phyloP scores from a whole-genome alignment of 1,284 basidiomycete species.

The Ceratobasidium sp. region DNA sequence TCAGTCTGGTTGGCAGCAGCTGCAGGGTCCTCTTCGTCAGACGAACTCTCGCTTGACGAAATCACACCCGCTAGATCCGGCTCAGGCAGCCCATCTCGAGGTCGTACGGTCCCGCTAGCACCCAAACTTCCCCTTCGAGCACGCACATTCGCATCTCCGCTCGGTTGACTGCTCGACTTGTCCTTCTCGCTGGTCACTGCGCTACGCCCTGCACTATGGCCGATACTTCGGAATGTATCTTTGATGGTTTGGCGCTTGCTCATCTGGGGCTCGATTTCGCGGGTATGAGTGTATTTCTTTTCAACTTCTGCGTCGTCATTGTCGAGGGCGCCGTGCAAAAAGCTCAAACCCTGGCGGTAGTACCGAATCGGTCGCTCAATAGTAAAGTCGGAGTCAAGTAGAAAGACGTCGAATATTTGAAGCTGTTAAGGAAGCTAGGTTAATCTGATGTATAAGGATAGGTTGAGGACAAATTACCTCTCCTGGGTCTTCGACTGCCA shows the following conservation, averaged over 20 bases:
- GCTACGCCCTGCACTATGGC: slow-evolving; percentile 31
- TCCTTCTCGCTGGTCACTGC: slow-evolving; percentile 1
- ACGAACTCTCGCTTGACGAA: slow-evolving; percentile 51
- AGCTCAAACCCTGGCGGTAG: slow-evolving; percentile 75
- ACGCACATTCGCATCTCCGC: neutral
- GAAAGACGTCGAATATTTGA: slow-evolving; percentile 89
- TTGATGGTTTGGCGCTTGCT: slow-evolving; percentile 34
- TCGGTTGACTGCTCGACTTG: slow-evolving; percentile 10
- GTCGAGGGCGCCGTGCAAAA: slow-evolving; percentile 56
- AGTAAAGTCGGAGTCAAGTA: slow-evolving; percentile 88
- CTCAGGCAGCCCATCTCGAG: slow-evolving; percentile 18
- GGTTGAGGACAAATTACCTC: slow-evolving; percentile 60
- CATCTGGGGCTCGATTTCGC: slow-evolving; percentile 29
- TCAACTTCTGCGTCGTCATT: slow-evolving; percentile 47
- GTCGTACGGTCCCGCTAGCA: slow-evolving; percentile 15
- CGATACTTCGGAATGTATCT: slow-evolving; percentile 8
- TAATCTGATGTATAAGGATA: neutral
- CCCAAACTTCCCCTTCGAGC: slow-evolving; percentile 5
- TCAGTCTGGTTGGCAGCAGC: slow-evolving; percentile 45
- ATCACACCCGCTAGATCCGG: slow-evolving; percentile 47
- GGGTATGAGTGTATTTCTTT: slow-evolving; percentile 45
- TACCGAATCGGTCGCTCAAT: slow-evolving; percentile 81
- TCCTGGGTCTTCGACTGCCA: slow-evolving; percentile 86
- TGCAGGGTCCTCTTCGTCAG: slow-evolving; percentile 47
- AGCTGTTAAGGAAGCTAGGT: slow-evolving; percentile 56